Evolutionary conservation across 2,329 filamentous ascomycete species (phyloP).

Genomic region (Claviceps sp.): DNA sequence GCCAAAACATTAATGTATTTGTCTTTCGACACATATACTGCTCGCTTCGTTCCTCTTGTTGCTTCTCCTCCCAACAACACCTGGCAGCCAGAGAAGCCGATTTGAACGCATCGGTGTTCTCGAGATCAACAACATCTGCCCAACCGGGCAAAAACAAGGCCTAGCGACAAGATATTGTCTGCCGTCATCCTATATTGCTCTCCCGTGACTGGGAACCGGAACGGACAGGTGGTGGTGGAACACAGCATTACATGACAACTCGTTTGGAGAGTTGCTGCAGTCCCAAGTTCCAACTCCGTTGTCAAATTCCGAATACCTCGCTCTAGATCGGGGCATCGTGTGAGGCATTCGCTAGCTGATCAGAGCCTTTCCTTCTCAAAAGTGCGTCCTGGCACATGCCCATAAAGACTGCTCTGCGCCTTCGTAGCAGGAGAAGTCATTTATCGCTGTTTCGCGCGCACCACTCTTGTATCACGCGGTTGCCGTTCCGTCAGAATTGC

Average conservation of each 20-base stretch:
- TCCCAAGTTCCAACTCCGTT: background rate
- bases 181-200: background rate
- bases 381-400: background rate
- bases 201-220: background rate
- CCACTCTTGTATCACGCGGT: background rate
- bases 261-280: background rate
- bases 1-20: background rate
- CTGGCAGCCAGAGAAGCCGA: background rate
- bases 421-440: background rate
- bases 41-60: background rate
- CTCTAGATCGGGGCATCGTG: background rate
- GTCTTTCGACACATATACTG: background rate
- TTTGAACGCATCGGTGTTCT: background rate
- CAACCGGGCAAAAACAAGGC: background rate
- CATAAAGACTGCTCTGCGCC: background rate
- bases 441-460: background rate
- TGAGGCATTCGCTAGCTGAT: background rate
- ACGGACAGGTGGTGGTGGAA: background rate
- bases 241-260: background rate
- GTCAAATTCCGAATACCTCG: background rate
- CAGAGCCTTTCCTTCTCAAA: background rate
- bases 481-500: background rate
- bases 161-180: background rate
- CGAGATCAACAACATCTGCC: background rate
- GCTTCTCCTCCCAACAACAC: no score